Base-by-base conservation (phyloP, 2,329 filamentous ascomycete genomes). In the Fusarium pininemorale region DNA sequence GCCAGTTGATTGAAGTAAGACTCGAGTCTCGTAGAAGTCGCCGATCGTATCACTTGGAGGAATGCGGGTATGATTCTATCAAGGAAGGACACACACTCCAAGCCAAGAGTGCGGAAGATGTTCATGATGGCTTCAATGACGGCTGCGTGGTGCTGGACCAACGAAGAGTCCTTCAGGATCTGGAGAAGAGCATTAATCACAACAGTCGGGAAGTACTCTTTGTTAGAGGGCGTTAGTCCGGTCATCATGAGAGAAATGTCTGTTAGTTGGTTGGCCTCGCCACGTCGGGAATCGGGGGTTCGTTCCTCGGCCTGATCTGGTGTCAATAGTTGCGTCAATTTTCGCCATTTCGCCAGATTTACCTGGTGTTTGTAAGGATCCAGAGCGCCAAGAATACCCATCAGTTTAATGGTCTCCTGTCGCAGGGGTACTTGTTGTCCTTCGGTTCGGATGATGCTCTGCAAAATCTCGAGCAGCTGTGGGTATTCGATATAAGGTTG, bases 231-330 rank as follows among this genome's bases (percentile, higher is more conserved):
- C 1, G 95, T 98, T 45, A 98, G 87, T 20, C 97, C 96, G 47
- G 94, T 95, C 96, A 99, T 99, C 87, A 99, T 98, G 37, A 99
- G 88, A 7, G 95, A 96, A 51, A 99, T 97, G 82, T 99, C 96
- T 1, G 96, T 97, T 77, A 97, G 85, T 65, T 91, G 90, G 45
- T 88, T 90, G 3, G 87, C 87, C 75, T 92, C 90, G 44, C 87
- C 86, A 26, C 87, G 88, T 35, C 88, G 89, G 79, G 92, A 90
- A 79, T 98, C 96, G 0, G 95, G 94, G 5, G 92, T 93, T 72
- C 92, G 91, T 82, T 98, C 96, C 81, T 97, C 94, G 59, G 98
- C 95, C 85, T 98, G 94, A 84, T 57, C 18, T 20, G 24, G 12
- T 42, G 63, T 76, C 89, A 77, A 64, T 66, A 32, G 10, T 24